These are phyloP conservation scores for Herpetomonas tarakana DNA, from an alignment of 208 protist species.

Conservation along the genomic window DNA sequence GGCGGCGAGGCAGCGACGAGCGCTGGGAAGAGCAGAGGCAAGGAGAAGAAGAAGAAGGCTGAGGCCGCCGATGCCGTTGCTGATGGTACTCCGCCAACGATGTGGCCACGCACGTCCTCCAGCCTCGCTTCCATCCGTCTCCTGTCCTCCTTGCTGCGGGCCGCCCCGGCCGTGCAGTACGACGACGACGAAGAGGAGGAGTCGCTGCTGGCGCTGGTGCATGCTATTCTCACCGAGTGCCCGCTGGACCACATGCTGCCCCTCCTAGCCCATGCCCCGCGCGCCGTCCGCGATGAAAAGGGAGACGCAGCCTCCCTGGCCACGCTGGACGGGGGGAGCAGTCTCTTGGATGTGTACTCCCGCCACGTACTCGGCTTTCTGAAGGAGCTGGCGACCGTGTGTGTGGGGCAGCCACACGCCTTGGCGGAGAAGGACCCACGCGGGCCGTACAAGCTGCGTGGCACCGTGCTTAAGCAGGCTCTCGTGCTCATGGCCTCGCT, in stretches of 20 bases:
- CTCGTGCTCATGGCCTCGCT: constrained; percentile 77
- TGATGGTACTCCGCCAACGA: neutral
- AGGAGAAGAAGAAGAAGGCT: neutral
- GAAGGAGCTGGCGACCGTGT: constrained; percentile 43
- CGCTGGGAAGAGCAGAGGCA: neutral
- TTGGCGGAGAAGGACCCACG: constrained; percentile 55
- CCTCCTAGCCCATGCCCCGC: constrained; percentile 24
- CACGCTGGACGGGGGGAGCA: constrained; percentile 19
- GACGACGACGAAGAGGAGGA: constrained; percentile 48
- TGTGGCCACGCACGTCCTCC: constrained; percentile 20
- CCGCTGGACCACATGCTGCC: constrained; percentile 45
- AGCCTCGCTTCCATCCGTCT: constrained; percentile 36
- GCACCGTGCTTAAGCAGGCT: constrained; percentile 46
- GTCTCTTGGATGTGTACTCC: constrained; percentile 17
- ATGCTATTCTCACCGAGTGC: constrained; percentile 36
- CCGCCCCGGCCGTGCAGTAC: constrained; percentile 41
- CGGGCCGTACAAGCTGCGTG: constrained; percentile 36
- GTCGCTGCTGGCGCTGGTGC: constrained; percentile 46
- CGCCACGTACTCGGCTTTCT: constrained; percentile 42
- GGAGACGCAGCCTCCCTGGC: constrained; percentile 12
- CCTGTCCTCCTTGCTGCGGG: constrained; percentile 38
- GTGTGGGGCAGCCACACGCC: constrained; percentile 44
- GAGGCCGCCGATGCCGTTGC: neutral
- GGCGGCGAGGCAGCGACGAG: neutral
- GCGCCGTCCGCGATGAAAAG: constrained; percentile 18